Conservation (phyloP, 1,284 basidiomycete genomes). For the Anthracocystis walkeri region DNA sequence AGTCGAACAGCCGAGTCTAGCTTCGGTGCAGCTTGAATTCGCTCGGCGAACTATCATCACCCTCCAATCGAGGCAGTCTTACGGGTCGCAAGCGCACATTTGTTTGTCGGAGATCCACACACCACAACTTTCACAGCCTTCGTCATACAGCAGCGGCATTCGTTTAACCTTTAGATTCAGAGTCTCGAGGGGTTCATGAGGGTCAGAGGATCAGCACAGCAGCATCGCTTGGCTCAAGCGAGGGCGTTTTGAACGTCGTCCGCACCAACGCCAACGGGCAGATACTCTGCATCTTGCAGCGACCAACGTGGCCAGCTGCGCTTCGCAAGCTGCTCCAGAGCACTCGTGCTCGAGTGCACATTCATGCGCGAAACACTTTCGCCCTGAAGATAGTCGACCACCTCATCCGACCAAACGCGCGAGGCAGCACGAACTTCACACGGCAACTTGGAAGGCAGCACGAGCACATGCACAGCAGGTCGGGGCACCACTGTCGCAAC, state of each 20-base stretch:
- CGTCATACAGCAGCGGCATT: too few relatives aligned
- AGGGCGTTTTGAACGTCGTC: constrained; percentile 27
- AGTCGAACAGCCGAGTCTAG: too few relatives aligned
- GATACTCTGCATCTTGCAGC: constrained; percentile 31
- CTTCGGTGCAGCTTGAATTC: too few relatives aligned
- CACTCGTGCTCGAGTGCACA: constrained; percentile 24
- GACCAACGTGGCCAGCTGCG: constrained; percentile 29
- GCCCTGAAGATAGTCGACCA: constrained; percentile 31
- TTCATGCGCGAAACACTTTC: constrained; percentile 37
- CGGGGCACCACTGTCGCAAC: constrained; percentile 26
- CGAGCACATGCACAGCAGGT: constrained; percentile 58
- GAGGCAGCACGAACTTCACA: constrained; percentile 47
- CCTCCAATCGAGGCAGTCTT: too few relatives aligned
- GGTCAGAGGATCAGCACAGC: too few relatives aligned
- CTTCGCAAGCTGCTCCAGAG: constrained; percentile 34
- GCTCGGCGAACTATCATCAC: too few relatives aligned
- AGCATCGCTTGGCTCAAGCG: constrained; percentile 7
- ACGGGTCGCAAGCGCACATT: too few relatives aligned
- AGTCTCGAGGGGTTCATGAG: too few relatives aligned
- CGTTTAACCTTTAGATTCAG: too few relatives aligned
- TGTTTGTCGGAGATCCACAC: too few relatives aligned
- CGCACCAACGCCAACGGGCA: constrained; percentile 50
- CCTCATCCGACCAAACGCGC: constrained; percentile 50
- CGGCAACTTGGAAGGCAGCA: constrained; percentile 54
- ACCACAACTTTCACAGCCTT: too few relatives aligned